These are phyloP conservation scores for Pilaira anomala DNA, from an alignment of 192 early-diverging fungal species.

Conservation along the genomic window DNA sequence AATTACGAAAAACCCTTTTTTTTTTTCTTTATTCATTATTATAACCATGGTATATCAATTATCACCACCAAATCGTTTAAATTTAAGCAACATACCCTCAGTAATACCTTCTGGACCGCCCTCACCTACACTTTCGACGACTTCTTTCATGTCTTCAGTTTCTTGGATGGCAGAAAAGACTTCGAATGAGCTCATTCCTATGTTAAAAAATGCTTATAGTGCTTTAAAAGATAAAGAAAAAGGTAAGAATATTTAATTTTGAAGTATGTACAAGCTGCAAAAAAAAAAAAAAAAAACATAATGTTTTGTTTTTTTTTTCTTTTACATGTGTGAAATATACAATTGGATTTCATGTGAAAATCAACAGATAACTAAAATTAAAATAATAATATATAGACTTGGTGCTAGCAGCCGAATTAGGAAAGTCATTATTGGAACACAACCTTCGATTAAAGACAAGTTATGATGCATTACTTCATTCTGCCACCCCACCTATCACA, in stretches of 20 bases:
- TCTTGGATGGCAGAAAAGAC: conserved; percentile 40
- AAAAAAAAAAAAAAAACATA: neutral
- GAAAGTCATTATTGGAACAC: conserved; percentile 46
- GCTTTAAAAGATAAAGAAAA: conserved; percentile 38
- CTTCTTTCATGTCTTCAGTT: conserved; percentile 37
- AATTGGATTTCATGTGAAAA: conserved; percentile 21
- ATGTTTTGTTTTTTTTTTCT: too few species aligned
- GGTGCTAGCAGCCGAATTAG: conserved; percentile 43
- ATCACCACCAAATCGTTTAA: neutral
- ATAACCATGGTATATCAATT: conserved; percentile 5
- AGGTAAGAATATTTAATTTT: conserved; percentile 24
- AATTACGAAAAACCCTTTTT: too few species aligned
- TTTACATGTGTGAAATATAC: conserved; percentile 2
- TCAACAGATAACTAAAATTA: neutral
- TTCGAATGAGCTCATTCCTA: conserved; percentile 32
- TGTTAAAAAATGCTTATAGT: conserved; percentile 40
- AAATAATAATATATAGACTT: conserved; percentile 27
- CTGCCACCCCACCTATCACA: neutral
- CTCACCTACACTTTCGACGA: conserved; percentile 36
- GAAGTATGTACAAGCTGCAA: neutral
- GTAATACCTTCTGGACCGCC: conserved; percentile 18
- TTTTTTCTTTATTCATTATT: too few species aligned
- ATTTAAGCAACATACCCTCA: neutral
- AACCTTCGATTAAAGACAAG: conserved; percentile 40
- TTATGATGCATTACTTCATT: conserved; percentile 35